phyloP scores from a whole-genome alignment of 257 asterid genomes.

The Rubia yunnanensis region DNA sequence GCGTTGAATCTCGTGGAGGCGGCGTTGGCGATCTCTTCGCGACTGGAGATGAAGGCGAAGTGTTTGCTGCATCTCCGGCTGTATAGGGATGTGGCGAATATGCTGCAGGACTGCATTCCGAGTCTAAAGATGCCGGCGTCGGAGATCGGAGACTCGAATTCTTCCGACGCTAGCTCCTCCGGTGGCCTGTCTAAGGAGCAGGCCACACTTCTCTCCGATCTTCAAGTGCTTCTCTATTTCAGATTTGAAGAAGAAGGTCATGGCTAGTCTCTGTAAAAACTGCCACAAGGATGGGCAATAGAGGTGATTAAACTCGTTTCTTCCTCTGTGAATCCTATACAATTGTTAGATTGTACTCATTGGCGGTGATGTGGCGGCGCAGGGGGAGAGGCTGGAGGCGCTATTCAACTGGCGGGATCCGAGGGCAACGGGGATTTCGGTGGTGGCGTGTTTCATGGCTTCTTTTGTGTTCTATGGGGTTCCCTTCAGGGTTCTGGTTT shows the following conservation, averaged over 20 bases:
- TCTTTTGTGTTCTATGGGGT: constrained; percentile 59
- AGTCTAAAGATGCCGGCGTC: constrained; percentile 41
- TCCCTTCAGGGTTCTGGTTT: constrained; percentile 54
- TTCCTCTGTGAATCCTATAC: too few species aligned
- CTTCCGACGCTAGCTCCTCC: constrained; percentile 37
- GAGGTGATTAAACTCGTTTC: constrained; percentile 49
- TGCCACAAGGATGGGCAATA: constrained; percentile 70
- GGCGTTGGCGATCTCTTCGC: constrained; percentile 63
- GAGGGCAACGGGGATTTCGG: constrained; percentile 71
- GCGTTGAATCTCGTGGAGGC: constrained; percentile 70
- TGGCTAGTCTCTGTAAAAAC: constrained; percentile 58
- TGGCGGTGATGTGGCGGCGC: constrained; percentile 76
- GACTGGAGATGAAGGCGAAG: constrained; percentile 73
- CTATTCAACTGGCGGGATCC: constrained; percentile 84
- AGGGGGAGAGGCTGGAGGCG: constrained; percentile 84
- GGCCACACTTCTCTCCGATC: constrained; percentile 56
- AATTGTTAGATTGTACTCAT: too few species aligned
- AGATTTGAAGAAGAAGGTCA: constrained; percentile 74
- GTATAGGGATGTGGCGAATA: constrained; percentile 77
- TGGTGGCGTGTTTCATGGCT: too few species aligned
- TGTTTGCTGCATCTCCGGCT: constrained; percentile 69
- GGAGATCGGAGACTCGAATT: constrained; percentile 37
- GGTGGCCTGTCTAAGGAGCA: constrained; percentile 49
- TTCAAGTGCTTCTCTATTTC: constrained; percentile 74
- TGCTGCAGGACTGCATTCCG: constrained; percentile 86